Evolutionary conservation across 352 stramenopile genomes (phyloP).

Genomic region (Phytopythium sindhum): DNA sequence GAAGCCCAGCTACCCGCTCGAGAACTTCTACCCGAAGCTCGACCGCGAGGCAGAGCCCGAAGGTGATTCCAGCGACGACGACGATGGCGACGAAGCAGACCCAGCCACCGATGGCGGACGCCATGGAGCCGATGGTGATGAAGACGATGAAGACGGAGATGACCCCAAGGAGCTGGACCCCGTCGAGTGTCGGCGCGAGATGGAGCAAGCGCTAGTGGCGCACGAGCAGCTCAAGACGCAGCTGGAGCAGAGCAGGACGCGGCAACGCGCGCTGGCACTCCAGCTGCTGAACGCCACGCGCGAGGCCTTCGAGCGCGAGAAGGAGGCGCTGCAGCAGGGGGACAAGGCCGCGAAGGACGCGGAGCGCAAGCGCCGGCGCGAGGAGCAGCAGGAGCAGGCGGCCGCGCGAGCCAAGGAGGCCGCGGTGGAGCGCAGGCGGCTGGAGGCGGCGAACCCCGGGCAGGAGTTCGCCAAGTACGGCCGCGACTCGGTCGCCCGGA

Average conservation of each 20-base stretch:
- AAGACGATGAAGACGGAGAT: slow-evolving; percentile 15
- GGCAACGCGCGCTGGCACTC: slow-evolving; percentile 50
- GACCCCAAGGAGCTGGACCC: slow-evolving; percentile 34
- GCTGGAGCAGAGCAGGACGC: slow-evolving; percentile 23
- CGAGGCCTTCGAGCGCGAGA: slow-evolving; percentile 53
- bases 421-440: slow-evolving; percentile 11
- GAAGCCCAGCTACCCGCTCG: slow-evolving; percentile 41
- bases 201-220: slow-evolving; percentile 33
- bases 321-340: slow-evolving; percentile 41
- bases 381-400: slow-evolving; percentile 38
- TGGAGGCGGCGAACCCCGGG: slow-evolving; percentile 11
- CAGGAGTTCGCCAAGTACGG: slow-evolving; percentile 30
- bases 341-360: slow-evolving; percentile 41
- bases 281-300: slow-evolving; percentile 60
- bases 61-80: neutral
- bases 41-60: neutral
- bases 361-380: slow-evolving; percentile 44
- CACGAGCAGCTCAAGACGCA: slow-evolving; percentile 29
- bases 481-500: slow-evolving; percentile 52
- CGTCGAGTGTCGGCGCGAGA: slow-evolving; percentile 32
- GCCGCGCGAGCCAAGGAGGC: slow-evolving; percentile 45
- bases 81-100: slow-evolving; percentile 9
- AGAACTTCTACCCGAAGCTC: slow-evolving; percentile 37
- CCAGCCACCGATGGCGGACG: neutral
- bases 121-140: slow-evolving; percentile 1